Evolutionary conservation across 2,329 filamentous ascomycete genomes (phyloP).

Genomic region (Trichophyton verrucosum): DNA sequence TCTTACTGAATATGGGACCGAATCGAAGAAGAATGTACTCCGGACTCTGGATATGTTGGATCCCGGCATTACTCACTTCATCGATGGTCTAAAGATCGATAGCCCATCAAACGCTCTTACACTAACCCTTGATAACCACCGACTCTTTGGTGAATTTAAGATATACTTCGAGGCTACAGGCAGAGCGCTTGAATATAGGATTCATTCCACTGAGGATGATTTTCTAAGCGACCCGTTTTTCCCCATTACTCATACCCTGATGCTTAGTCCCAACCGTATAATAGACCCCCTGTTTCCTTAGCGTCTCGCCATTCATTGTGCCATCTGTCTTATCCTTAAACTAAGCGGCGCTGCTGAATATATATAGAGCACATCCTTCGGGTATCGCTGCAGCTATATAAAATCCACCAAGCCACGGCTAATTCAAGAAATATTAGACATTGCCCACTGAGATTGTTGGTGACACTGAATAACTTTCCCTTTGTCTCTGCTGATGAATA

Average conservation of each 20-base stretch:
- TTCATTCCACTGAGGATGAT: conserved; percentile 5
- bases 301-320: conserved; percentile 19
- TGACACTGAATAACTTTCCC: no score
- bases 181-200: conserved; percentile 13
- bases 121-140: neutral
- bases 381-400: neutral
- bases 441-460: no score
- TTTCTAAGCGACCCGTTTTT: neutral
- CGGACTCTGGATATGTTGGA: conserved; percentile 34
- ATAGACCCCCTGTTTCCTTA: conserved; percentile 22
- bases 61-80: conserved; percentile 23
- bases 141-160: conserved; percentile 13
- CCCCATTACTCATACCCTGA: conserved; percentile 13
- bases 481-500: no score
- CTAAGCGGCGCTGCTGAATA: conserved; percentile 13
- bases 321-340: conserved; percentile 20
- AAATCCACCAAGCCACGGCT: no score
- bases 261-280: conserved; percentile 19
- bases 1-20: conserved; percentile 12
- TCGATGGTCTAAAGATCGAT: conserved; percentile 28
- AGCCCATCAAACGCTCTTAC: conserved; percentile 7
- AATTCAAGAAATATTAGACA: no score
- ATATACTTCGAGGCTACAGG: conserved; percentile 18
- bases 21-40: conserved; percentile 27
- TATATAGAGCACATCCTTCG: conserved; percentile 11